Conservation (phyloP, 192 early-diverging fungal species). For the Coemansia asiatica region DNA sequence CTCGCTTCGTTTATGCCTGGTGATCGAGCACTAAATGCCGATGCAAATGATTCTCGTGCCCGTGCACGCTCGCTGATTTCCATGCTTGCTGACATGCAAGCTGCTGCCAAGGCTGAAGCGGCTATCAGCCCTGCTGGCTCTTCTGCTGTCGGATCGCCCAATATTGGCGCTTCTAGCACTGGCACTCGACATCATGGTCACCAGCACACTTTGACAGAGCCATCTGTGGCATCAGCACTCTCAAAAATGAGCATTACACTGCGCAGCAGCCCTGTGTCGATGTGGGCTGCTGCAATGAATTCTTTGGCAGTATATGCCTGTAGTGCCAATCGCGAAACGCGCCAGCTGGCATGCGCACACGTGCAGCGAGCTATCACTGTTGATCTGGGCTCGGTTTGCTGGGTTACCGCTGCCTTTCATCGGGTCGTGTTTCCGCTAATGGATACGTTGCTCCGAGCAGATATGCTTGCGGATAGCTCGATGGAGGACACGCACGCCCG, state of each 20-base stretch:
- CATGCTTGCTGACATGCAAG: slow-evolving; percentile 40
- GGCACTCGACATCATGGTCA: not conserved
- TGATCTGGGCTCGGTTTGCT: slow-evolving; percentile 49
- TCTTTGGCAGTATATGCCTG: slow-evolving; percentile 28
- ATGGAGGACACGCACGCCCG: slow-evolving; percentile 56
- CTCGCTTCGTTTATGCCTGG: slow-evolving; percentile 41
- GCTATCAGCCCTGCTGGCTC: not conserved
- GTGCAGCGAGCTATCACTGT: slow-evolving; percentile 76
- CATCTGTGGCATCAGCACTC: slow-evolving; percentile 32
- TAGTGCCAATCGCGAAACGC: slow-evolving; percentile 66
- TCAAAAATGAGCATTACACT: slow-evolving; percentile 31
- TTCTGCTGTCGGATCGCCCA: not conserved
- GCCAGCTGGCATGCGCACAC: slow-evolving; percentile 76
- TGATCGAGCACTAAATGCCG: slow-evolving; percentile 28
- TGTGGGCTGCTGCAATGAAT: slow-evolving; percentile 46
- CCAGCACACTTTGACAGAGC: slow-evolving; percentile 26
- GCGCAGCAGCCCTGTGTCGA: slow-evolving; percentile 36
- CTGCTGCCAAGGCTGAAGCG: slow-evolving; percentile 23
- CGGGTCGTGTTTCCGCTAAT: slow-evolving; percentile 87
- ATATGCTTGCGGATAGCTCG: slow-evolving; percentile 59
- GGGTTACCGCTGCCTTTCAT: slow-evolving; percentile 73
- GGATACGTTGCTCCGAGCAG: slow-evolving; percentile 77
- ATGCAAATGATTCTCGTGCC: not conserved
- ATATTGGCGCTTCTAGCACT: not conserved
- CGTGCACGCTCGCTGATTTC: slow-evolving; percentile 34